A percentile compares a stretch with the other conserved stretches of the same genome.
Conservation (phyloP, 2,329 filamentous ascomycete genomes). For the Ophiostoma montium region DNA sequence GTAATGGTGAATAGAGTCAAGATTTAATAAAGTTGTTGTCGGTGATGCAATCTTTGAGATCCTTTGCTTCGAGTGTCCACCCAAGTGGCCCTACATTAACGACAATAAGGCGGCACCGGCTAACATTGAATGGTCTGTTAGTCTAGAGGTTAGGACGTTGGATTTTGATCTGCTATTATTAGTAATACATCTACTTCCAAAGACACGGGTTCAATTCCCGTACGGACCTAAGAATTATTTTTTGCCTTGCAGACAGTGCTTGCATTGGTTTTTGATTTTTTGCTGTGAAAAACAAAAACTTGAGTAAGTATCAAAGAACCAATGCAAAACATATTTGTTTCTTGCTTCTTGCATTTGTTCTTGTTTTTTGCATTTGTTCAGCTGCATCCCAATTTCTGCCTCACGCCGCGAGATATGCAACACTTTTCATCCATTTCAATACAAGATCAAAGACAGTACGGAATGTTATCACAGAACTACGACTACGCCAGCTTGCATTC, state of each 20-base stretch:
- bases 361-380: no score
- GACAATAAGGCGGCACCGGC: neutral
- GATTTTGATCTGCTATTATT: conserved; percentile 4
- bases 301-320: neutral
- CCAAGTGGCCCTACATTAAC: neutral
- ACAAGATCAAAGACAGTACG: neutral
- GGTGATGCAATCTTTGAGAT: no score
- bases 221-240: conserved; percentile 4
- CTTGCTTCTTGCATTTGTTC: no score
- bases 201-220: conserved; percentile 8
- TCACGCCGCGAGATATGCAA: no score
- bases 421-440: neutral
- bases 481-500: no score
- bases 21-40: no score
- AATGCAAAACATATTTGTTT: neutral
- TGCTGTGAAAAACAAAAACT: neutral
- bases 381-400: no score
- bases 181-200: neutral
- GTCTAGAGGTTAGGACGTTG: conserved; percentile 10
- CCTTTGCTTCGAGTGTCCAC: no score
- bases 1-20: no score
- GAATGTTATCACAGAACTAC: no score
- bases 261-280: neutral
- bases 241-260: no score
- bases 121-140: conserved; percentile 6